Percentiles rank a stretch among this genome's conserved stretches.
These are phyloP conservation scores for Fusarium sp. DNA, from an alignment of 2,329 filamentous ascomycete genomes.

Conservation along the genomic window DNA sequence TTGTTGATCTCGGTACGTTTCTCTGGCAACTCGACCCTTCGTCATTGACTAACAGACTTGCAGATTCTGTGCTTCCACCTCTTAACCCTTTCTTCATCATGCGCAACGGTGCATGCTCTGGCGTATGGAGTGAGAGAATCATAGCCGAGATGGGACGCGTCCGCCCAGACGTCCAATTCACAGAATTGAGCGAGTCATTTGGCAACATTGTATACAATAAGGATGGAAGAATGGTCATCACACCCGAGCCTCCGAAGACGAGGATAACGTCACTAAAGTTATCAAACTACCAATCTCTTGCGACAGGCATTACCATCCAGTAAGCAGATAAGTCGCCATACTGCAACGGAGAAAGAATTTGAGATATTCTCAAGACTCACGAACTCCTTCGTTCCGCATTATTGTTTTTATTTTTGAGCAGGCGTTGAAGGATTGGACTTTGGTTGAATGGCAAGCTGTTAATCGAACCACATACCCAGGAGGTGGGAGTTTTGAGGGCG, in stretches of 20 bases:
- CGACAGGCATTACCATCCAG: conserved; percentile 53
- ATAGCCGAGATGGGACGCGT: conserved; percentile 68
- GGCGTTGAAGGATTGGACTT: conserved; percentile 40
- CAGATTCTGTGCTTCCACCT: conserved; percentile 75
- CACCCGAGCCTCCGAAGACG: conserved; percentile 64
- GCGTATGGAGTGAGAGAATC: conserved; percentile 78
- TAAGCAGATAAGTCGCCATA: conserved; percentile 27
- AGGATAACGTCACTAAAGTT: conserved; percentile 67
- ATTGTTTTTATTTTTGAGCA: conserved; percentile 29
- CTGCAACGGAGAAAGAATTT: neutral
- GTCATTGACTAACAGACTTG: conserved; percentile 31
- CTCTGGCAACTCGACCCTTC: neutral
- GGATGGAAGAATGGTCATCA: conserved; percentile 67
- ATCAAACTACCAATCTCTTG: conserved; percentile 66
- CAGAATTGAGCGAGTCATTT: conserved; percentile 72
- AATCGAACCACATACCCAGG: conserved; percentile 46
- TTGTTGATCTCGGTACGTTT: conserved; percentile 74
- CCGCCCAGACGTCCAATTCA: conserved; percentile 68
- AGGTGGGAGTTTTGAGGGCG: conserved; percentile 44
- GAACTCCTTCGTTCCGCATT: conserved; percentile 6
- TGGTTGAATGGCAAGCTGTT: conserved; percentile 28
- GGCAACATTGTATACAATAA: conserved; percentile 69
- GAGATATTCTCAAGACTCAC: neutral
- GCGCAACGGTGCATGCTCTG: conserved; percentile 69
- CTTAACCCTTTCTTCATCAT: conserved; percentile 80